Percentiles rank a stretch among this genome's conserved stretches.
Evolutionary conservation across 495 filamentous ascomycete genomes (phyloP).

Genomic region (Penicillium mononematosum): DNA sequence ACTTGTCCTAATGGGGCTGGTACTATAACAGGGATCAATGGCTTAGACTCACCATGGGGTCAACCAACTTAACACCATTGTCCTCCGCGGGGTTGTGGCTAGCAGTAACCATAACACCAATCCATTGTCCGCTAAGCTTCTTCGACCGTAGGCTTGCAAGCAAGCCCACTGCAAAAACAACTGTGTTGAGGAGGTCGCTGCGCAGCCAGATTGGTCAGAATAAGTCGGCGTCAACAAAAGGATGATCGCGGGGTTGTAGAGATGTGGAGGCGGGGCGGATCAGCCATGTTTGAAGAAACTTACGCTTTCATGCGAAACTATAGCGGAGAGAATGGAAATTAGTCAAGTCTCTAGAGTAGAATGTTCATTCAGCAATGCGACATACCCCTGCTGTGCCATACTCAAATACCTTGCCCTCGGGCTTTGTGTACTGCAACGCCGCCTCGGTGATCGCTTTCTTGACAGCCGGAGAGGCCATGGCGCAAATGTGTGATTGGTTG

Average conservation of each 20-base stretch:
- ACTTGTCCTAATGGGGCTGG: neutral
- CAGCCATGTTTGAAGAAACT: constrained; percentile 34
- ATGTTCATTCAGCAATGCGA: constrained; percentile 17
- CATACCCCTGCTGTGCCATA: constrained; percentile 94
- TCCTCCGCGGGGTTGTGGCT: constrained; percentile 96
- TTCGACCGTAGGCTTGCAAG: constrained; percentile 88
- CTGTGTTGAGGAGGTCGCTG: constrained; percentile 70
- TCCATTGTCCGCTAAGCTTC: constrained; percentile 81
- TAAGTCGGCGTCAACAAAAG: constrained; percentile 30
- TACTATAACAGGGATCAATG: neutral
- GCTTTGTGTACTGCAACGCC: constrained; percentile 58
- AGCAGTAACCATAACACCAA: constrained; percentile 98
- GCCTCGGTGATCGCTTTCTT: constrained; percentile 47
- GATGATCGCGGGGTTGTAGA: constrained; percentile 33
- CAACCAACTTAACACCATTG: constrained; percentile 97
- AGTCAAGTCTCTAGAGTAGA: constrained; percentile 19
- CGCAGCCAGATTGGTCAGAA: constrained; percentile 27
- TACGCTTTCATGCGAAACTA: constrained; percentile 82
- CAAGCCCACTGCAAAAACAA: constrained; percentile 87
- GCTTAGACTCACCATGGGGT: constrained; percentile 69
- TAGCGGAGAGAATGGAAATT: constrained; percentile 18
- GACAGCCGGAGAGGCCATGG: constrained; percentile 47
- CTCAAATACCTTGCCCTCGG: constrained; percentile 67
- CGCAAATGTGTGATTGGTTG: constrained; percentile 18
- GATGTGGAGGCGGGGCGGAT: constrained; percentile 41